These are phyloP conservation scores for Xerocomus amazonicus DNA, from an alignment of 1,284 basidiomycete genomes.

Conservation along the genomic window DNA sequence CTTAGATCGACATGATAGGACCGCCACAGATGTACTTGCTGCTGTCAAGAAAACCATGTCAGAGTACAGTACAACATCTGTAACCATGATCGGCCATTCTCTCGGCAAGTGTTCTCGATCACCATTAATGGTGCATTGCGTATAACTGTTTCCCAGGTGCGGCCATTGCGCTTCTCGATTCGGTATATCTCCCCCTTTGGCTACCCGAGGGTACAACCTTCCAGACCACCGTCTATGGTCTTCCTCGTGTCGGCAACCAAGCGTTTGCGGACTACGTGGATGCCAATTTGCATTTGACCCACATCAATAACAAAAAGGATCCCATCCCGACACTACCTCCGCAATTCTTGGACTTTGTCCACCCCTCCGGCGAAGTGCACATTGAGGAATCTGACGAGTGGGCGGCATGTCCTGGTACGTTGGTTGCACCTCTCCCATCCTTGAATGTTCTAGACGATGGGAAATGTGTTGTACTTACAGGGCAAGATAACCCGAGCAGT, in stretches of 20 bases:
- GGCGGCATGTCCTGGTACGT: slow-evolving; percentile 39
- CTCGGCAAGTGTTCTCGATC: slow-evolving; percentile 37
- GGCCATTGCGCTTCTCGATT: slow-evolving; percentile 52
- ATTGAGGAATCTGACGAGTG: slow-evolving; percentile 48
- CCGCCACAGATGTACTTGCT: slow-evolving; percentile 46
- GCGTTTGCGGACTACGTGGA: slow-evolving; percentile 61
- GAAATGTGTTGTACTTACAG: neutral
- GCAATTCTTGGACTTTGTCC: slow-evolving; percentile 51
- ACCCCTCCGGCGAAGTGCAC: slow-evolving; percentile 58
- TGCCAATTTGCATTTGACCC: slow-evolving; percentile 40
- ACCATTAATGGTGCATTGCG: neutral
- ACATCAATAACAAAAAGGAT: slow-evolving; percentile 53
- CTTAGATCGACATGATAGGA: slow-evolving; percentile 33
- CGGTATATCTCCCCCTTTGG: slow-evolving; percentile 38
- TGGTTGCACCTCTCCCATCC: no score
- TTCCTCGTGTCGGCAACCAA: slow-evolving; percentile 67
- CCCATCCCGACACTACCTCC: slow-evolving; percentile 48
- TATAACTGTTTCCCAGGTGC: slow-evolving; percentile 31
- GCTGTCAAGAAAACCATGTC: slow-evolving; percentile 46
- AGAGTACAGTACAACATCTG: slow-evolving; percentile 37
- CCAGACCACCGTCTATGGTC: slow-evolving; percentile 44
- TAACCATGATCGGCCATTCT: slow-evolving; percentile 57
- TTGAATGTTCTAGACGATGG: neutral
- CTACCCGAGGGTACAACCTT: slow-evolving; percentile 35
- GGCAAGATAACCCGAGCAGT: slow-evolving; percentile 23